These are phyloP conservation scores for Amanita fuliginea DNA, from an alignment of 768 basidiomycete genomes.

Conservation along the genomic window DNA sequence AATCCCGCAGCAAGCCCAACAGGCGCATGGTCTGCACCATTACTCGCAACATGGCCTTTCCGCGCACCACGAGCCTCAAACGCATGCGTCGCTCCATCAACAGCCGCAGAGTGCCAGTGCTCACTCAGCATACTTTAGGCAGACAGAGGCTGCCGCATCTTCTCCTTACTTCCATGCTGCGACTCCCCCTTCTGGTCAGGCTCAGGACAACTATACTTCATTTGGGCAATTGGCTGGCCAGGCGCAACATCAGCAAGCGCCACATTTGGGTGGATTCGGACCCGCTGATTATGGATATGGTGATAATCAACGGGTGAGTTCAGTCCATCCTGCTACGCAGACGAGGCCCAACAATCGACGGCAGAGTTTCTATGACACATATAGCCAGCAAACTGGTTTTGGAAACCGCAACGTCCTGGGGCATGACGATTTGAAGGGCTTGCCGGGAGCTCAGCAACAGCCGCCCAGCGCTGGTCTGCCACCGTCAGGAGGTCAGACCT, in stretches of 20 bases:
- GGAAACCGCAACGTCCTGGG: constrained; percentile 51
- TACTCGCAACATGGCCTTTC: constrained; percentile 59
- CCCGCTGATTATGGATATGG: constrained; percentile 59
- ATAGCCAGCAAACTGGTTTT: constrained; percentile 53
- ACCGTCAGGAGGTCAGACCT: constrained; percentile 39
- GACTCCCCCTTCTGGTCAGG: constrained; percentile 59
- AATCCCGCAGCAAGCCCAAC: constrained; percentile 31
- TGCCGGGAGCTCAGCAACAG: constrained; percentile 49
- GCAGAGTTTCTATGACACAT: constrained; percentile 72
- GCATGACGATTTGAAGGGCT: constrained; percentile 59
- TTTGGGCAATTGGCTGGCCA: constrained; percentile 55
- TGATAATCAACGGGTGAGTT: constrained; percentile 54
- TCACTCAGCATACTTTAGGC: constrained; percentile 58
- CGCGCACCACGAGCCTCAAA: constrained; percentile 54
- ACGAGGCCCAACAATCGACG: constrained; percentile 11
- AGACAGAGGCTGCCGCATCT: constrained; percentile 36
- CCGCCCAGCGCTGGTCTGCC: constrained; percentile 35
- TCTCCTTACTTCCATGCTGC: constrained; percentile 68
- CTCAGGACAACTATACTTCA: constrained; percentile 52
- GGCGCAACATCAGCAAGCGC: constrained; percentile 50
- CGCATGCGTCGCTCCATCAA: constrained; percentile 32
- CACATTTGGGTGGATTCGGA: constrained; percentile 44
- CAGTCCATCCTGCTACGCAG: constrained; percentile 3
- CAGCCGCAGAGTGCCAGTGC: constrained; percentile 27
- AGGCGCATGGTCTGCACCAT: constrained; percentile 33